phyloP scores from a whole-genome alignment of 352 stramenopile species.

The Pythium dissimile region DNA sequence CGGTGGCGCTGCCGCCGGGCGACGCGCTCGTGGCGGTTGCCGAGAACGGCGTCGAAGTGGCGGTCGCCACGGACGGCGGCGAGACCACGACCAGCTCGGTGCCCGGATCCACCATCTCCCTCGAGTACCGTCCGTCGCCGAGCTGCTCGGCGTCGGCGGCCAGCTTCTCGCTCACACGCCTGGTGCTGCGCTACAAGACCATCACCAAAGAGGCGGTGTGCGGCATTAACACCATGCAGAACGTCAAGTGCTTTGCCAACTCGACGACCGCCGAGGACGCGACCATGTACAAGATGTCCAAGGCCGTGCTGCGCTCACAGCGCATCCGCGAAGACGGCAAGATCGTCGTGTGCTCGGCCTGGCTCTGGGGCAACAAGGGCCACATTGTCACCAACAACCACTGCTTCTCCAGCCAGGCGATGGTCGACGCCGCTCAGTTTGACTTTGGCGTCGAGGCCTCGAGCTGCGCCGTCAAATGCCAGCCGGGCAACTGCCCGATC shows the following conservation, averaged over 20 bases:
- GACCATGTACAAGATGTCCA: slow-evolving; percentile 36
- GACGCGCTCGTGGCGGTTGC: slow-evolving; percentile 38
- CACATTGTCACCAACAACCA: slow-evolving; percentile 72
- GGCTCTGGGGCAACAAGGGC: slow-evolving; percentile 56
- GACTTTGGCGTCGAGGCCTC: slow-evolving; percentile 30
- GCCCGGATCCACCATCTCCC: slow-evolving; percentile 26
- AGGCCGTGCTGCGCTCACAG: slow-evolving; percentile 47
- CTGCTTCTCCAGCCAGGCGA: slow-evolving; percentile 37
- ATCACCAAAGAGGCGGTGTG: slow-evolving; percentile 49
- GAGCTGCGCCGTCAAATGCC: slow-evolving; percentile 34
- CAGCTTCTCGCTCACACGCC: slow-evolving; percentile 26
- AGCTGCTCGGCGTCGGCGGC: slow-evolving; percentile 21
- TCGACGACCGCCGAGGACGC: slow-evolving; percentile 27
- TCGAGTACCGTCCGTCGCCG: slow-evolving; percentile 39
- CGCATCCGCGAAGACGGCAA: slow-evolving; percentile 40
- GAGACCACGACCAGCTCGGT: slow-evolving; percentile 32
- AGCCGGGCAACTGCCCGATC: slow-evolving; percentile 28
- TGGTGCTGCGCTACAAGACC: slow-evolving; percentile 27
- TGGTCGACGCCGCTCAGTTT: slow-evolving; percentile 36
- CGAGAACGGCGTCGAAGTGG: slow-evolving; percentile 27
- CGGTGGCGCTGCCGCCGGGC: slow-evolving; percentile 26
- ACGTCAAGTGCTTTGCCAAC: slow-evolving; percentile 38
- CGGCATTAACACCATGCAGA: slow-evolving; percentile 58
- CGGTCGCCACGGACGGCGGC: slow-evolving; percentile 23
- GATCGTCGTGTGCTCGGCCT: slow-evolving; percentile 62